Percentiles rank a stretch among this genome's conserved stretches.
phyloP scores from a whole-genome alignment of 2,329 filamentous ascomycete genomes.

The Phoma sp. region DNA sequence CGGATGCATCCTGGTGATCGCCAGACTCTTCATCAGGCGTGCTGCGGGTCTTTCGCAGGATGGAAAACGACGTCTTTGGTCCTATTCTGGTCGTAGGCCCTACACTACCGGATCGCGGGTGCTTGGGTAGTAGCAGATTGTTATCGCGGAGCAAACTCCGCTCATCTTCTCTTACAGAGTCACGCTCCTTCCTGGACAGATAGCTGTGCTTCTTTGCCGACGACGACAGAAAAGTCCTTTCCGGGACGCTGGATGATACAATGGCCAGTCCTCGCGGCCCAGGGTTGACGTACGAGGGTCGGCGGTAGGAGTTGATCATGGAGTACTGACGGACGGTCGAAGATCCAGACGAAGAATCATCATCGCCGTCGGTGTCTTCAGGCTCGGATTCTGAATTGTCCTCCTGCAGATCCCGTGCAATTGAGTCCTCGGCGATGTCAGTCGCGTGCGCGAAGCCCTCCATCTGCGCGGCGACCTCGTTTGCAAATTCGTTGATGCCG shows the following conservation, averaged over 20 bases:
- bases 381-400: slow-evolving; percentile 62
- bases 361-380: slow-evolving; percentile 54
- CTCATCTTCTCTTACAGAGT: slow-evolving; percentile 64
- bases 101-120: slow-evolving; percentile 49
- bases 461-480: slow-evolving; percentile 40
- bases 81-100: slow-evolving; percentile 35
- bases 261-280: slow-evolving; percentile 75
- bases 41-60: slow-evolving; percentile 39
- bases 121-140: slow-evolving; percentile 63
- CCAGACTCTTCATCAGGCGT: slow-evolving; percentile 43
- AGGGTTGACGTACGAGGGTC: slow-evolving; percentile 78
- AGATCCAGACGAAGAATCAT: slow-evolving; percentile 56
- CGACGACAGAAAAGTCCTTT: slow-evolving; percentile 34
- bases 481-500: slow-evolving; percentile 24
- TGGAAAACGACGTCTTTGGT: slow-evolving; percentile 39
- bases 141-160: slow-evolving; percentile 67
- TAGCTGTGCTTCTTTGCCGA: slow-evolving; percentile 49
- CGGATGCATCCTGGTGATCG: slow-evolving; percentile 39
- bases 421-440: slow-evolving; percentile 48
- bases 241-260: slow-evolving; percentile 63
- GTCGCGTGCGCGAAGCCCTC: slow-evolving; percentile 39
- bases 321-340: slow-evolving; percentile 57
- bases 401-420: slow-evolving; percentile 48
- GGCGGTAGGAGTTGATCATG: slow-evolving; percentile 72
- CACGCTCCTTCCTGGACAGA: slow-evolving; percentile 61